Conservation (phyloP, 2,329 filamentous ascomycete species). For the Fusarium torulosum region DNA sequence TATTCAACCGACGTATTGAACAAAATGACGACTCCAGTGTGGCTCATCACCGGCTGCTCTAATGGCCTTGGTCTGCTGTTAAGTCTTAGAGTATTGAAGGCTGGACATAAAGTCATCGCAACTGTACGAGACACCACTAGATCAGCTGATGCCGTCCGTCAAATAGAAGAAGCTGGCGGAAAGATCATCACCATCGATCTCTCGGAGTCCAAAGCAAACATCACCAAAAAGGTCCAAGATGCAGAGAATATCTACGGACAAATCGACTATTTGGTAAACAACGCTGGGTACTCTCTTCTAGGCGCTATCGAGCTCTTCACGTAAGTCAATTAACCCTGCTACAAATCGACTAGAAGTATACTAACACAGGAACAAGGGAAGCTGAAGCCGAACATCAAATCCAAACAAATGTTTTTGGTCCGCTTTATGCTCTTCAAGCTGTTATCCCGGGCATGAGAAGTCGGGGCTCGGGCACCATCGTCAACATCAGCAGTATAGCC, state of each 20-base stretch:
- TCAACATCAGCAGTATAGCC: constrained; percentile 62
- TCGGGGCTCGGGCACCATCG: constrained; percentile 57
- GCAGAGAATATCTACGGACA: constrained; percentile 46
- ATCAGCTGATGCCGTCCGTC: constrained; percentile 33
- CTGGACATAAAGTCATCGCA: constrained; percentile 38
- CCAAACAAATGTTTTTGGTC: constrained; percentile 63
- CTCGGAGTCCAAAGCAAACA: constrained; percentile 44
- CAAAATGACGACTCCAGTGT: constrained; percentile 42
- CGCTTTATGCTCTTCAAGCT: constrained; percentile 61
- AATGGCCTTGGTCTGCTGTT: constrained; percentile 43
- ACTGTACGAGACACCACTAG: constrained; percentile 35
- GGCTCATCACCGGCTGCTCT: constrained; percentile 46
- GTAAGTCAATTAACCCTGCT: constrained; percentile 15
- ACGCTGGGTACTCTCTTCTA: constrained; percentile 58
- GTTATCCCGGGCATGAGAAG: constrained; percentile 62
- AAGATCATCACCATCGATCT: constrained; percentile 49
- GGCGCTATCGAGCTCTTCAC: constrained; percentile 47
- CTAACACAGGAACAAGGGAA: constrained; percentile 45
- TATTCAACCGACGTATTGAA: not conserved
- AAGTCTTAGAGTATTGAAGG: constrained; percentile 32
- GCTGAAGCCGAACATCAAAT: constrained; percentile 58
- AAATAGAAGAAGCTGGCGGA: constrained; percentile 44
- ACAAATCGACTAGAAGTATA: not conserved
- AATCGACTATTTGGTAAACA: constrained; percentile 66
- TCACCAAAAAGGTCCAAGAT: constrained; percentile 41